Percentiles rank a stretch among this genome's conserved stretches.
Conservation (phyloP, 352 stramenopile species). For the Pythium phragmiticola region DNA sequence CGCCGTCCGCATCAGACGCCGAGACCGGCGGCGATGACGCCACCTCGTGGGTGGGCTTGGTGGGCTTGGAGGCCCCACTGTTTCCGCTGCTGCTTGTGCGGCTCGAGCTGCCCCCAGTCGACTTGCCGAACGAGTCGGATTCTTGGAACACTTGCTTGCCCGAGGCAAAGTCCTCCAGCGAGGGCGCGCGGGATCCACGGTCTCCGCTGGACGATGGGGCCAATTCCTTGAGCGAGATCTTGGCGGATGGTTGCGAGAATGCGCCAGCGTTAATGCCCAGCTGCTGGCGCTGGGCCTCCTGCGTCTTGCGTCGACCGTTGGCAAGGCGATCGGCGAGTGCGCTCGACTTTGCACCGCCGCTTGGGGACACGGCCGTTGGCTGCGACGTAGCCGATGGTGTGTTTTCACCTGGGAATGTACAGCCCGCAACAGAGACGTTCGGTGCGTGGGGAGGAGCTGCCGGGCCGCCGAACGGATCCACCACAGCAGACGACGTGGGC, state of each 20-base stretch:
- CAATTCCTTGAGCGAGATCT: constrained; percentile 69
- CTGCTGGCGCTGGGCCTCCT: constrained; percentile 62
- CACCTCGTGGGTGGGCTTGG: not conserved
- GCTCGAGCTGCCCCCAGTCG: constrained; percentile 14
- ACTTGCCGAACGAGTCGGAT: constrained; percentile 22
- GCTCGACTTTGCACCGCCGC: constrained; percentile 42
- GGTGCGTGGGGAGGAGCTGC: constrained; percentile 3
- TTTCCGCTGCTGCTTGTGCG: constrained; percentile 20
- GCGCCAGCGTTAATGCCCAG: constrained; percentile 58
- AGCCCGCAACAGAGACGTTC: constrained; percentile 7
- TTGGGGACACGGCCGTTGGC: constrained; percentile 9
- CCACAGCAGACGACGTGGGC: constrained; percentile 17
- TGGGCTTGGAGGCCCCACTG: constrained; percentile 4
- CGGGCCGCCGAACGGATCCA: constrained; percentile 35
- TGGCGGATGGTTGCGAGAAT: constrained; percentile 37
- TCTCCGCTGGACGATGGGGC: constrained; percentile 22
- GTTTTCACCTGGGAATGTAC: constrained; percentile 23
- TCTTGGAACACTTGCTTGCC: constrained; percentile 30
- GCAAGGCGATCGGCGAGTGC: constrained; percentile 61
- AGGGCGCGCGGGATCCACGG: constrained; percentile 21
- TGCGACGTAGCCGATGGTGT: not conserved
- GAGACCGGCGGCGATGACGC: constrained; percentile 5
- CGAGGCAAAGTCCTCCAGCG: constrained; percentile 55
- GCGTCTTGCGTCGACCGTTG: constrained; percentile 64
- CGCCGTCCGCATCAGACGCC: constrained; percentile 25